Conservation (phyloP, 2,329 filamentous ascomycete genomes). For the Aspergillus calidoustus region DNA sequence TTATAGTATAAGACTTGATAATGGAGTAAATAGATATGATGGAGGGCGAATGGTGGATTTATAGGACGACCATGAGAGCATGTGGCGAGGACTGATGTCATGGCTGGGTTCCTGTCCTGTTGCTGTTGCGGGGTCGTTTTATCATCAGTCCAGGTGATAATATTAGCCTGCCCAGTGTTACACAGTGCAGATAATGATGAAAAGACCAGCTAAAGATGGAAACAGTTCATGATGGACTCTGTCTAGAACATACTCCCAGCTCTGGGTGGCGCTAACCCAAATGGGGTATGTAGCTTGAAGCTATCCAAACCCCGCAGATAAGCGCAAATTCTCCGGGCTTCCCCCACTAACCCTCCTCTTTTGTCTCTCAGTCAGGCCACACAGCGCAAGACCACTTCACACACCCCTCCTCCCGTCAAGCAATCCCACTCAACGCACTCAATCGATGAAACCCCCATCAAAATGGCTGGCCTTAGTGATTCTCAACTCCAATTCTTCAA, state of each 20-base stretch:
- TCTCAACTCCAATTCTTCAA: conserved; percentile 74
- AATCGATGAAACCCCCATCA: neutral
- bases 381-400: neutral
- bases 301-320: conserved; percentile 3
- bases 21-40: neutral
- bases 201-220: neutral
- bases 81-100: conserved; percentile 12
- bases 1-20: neutral
- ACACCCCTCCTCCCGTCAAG: neutral
- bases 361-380: neutral
- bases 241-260: neutral
- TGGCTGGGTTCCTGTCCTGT: neutral
- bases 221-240: neutral
- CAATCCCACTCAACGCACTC: neutral
- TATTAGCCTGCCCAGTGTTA: too few relatives aligned
- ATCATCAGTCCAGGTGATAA: neutral
- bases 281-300: conserved; percentile 2
- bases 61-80: neutral
- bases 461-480: conserved; percentile 59
- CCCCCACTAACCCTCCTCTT: neutral
- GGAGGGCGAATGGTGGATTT: neutral
- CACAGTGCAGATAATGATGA: neutral
- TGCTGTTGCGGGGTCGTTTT: neutral
- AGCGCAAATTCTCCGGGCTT: neutral
- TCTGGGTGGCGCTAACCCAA: neutral